phyloP scores from a whole-genome alignment of 2,329 filamentous ascomycete genomes.

The Sarocladium oryzae region DNA sequence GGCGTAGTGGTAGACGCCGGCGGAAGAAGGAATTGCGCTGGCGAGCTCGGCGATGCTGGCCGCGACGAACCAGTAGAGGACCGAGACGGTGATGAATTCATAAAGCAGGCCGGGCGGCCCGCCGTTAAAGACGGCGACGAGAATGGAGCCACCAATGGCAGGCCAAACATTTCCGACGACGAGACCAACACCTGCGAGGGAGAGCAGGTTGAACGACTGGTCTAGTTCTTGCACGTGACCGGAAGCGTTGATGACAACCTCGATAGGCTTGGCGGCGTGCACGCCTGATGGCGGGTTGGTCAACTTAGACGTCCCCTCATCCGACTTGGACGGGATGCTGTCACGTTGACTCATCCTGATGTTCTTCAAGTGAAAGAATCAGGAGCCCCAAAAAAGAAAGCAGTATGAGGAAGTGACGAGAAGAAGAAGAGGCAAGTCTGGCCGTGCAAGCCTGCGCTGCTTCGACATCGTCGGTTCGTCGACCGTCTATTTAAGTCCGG shows the following conservation, averaged over 20 bases:
- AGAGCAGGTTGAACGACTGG: constrained; percentile 33
- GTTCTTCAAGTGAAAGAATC: no score
- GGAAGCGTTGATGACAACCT: constrained; percentile 27
- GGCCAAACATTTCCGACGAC: constrained; percentile 38
- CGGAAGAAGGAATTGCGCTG: constrained; percentile 54
- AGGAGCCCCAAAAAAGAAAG: no score
- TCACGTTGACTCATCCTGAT: no score
- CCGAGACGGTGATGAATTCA: constrained; percentile 44
- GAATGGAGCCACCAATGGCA: constrained; percentile 36
- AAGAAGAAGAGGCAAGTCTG: no score
- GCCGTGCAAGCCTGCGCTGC: no score
- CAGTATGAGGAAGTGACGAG: no score
- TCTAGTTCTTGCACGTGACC: constrained; percentile 34
- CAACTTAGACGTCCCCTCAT: background rate
- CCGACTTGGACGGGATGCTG: background rate
- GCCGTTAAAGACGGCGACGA: constrained; percentile 52
- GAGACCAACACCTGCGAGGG: constrained; percentile 33
- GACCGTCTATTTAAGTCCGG: no score
- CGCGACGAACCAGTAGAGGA: constrained; percentile 52
- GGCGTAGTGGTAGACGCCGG: constrained; percentile 57
- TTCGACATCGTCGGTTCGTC: no score
- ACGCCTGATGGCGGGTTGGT: background rate
- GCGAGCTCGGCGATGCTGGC: constrained; percentile 55
- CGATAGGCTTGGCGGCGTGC: background rate
- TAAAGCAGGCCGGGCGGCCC: constrained; percentile 56